phyloP scores from a whole-genome alignment of 208 protist genomes.

The Acanthamoeba sp. region DNA sequence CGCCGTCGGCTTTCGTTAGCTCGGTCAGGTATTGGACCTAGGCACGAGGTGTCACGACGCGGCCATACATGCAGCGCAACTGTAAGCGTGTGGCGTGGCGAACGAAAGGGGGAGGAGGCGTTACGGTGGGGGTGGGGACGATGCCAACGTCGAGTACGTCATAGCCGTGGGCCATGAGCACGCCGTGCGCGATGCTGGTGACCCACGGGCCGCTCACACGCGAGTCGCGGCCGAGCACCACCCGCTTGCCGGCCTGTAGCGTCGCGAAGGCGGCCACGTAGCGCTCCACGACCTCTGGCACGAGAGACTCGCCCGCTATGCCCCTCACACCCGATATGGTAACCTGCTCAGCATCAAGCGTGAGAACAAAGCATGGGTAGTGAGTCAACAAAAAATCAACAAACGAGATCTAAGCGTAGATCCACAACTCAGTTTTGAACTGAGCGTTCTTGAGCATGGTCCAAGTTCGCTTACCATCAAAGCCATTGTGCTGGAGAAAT shows the following conservation, averaged over 20 bases:
- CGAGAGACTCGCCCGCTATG: constrained; percentile 82
- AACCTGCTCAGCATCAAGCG: neutral
- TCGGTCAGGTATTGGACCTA: constrained; percentile 87
- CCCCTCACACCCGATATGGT: constrained; percentile 80
- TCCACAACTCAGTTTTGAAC: no score
- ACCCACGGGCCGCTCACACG: constrained; percentile 87
- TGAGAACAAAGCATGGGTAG: neutral
- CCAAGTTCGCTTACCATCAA: no score
- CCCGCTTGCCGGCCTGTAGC: constrained; percentile 45
- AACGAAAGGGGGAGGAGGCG: no score
- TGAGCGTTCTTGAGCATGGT: no score
- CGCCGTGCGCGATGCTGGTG: constrained; percentile 61
- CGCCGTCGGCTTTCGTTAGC: constrained; percentile 77
- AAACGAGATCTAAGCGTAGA: no score
- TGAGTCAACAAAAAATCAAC: no score
- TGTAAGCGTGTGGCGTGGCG: no score
- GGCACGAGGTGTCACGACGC: no score
- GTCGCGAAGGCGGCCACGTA: constrained; percentile 84
- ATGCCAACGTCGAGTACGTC: constrained; percentile 87
- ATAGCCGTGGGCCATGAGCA: constrained; percentile 77
- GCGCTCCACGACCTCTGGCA: constrained; percentile 75
- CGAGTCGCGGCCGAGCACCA: constrained; percentile 88
- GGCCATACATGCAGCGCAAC: neutral
- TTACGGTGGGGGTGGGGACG: constrained; percentile 90
- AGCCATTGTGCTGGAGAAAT: no score